Evolutionary conservation across 257 asterid species (phyloP), one percentile per base, ranked within the genome.

Genomic region (Verbena officinalis): DNA sequence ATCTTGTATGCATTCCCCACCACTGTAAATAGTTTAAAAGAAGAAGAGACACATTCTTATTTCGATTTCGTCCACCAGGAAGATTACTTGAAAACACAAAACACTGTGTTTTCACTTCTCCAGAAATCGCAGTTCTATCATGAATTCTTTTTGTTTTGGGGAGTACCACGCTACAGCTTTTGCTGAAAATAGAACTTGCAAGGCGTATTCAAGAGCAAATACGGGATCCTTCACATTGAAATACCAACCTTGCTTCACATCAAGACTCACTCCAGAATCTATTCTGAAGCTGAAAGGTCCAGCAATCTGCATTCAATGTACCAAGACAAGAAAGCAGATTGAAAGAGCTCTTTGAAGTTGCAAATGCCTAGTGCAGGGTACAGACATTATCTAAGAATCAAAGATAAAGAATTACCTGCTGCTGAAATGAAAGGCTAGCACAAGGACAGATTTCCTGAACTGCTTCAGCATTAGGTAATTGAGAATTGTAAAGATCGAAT

Each of bases 121-220:
- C 6, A 78, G 79, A 67, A 90, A 87, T 22, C 93, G 86, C 17
- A 90, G 85, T 72, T 90, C 97, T 17, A 90, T 33, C 97, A 90
- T 87, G 75, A 87, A 85, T 64, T 90, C 96, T 46, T 72, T 77
- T 67, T 88, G 95, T 65, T 73, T 84, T 19, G 80, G 91, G 16
- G 96, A 78, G 67, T 87, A 90, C 96, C 97, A 87, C 34, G 95
- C 96, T 65, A 90, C 78, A 49, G 96, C 97, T 75, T 90, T 90
- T 5, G 97, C 97, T 10, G 97, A 85, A 13, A 74, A 81, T 61
- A 85, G 96, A 81, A 90, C 95, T 71, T 85, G 96, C 74, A 88
- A 75, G 3, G 96, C 92, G 38, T 90, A 78, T 44, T 90, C 97
- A 4, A 87, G 48, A 27, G 96, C 97, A 64, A 81, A 59, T 10